Evolutionary conservation across 2,329 filamentous ascomycete species (phyloP).

Genomic region (Fusarium sp.): DNA sequence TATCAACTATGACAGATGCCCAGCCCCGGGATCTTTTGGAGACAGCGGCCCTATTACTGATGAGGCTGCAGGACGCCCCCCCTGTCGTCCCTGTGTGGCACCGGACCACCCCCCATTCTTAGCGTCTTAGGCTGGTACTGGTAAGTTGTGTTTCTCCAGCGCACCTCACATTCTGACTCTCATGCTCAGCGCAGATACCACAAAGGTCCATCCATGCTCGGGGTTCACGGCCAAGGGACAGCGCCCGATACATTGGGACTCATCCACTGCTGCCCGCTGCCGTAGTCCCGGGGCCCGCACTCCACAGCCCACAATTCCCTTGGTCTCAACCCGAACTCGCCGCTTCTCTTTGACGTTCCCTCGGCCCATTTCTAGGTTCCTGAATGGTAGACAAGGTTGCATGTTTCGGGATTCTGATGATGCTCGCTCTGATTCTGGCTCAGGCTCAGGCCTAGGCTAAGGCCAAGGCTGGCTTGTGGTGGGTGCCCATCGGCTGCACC

Average conservation of each 20-base stretch:
- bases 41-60: constrained; percentile 37
- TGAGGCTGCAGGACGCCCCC: constrained; percentile 35
- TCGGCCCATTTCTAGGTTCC: constrained; percentile 35
- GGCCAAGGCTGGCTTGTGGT: constrained; percentile 21
- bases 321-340: constrained; percentile 32
- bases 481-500: constrained; percentile 26
- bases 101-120: constrained; percentile 34
- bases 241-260: constrained; percentile 38
- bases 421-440: constrained; percentile 8
- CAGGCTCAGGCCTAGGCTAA: neutral
- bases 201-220: constrained; percentile 28
- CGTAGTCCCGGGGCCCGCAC: constrained; percentile 42
- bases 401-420: constrained; percentile 25
- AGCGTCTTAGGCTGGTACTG: constrained; percentile 28
- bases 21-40: constrained; percentile 40
- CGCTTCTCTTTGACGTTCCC: constrained; percentile 26
- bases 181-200: constrained; percentile 9
- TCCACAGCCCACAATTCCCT: constrained; percentile 38
- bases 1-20: constrained; percentile 38
- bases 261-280: constrained; percentile 38
- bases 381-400: constrained; percentile 25
- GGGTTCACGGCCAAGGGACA: constrained; percentile 40
- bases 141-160: constrained; percentile 23
- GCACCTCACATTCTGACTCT: constrained; percentile 23
- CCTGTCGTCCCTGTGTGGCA: constrained; percentile 38